Conservation (phyloP, 805 yeast genomes). For the Komagataella pseudopastoris region DNA sequence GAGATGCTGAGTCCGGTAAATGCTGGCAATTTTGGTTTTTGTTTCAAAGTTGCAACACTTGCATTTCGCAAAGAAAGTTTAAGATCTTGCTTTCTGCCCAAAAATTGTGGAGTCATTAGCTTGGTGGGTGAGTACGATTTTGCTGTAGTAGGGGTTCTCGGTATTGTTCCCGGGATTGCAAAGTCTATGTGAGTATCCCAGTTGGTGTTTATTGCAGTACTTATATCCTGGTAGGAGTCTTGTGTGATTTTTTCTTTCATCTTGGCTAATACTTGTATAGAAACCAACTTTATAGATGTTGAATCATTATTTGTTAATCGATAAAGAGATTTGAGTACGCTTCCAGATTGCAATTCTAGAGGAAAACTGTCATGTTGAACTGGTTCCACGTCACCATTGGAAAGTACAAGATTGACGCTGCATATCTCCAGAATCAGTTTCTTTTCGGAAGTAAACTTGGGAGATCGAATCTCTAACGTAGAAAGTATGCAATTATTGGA, state of each 20-base stretch:
- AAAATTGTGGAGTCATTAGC: constrained; percentile 15
- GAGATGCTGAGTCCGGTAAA: constrained; percentile 30
- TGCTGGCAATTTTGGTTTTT: constrained; percentile 9
- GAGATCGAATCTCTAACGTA: constrained; percentile 2
- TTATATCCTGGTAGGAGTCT: not conserved
- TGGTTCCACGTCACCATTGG: not conserved
- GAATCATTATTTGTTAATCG: constrained; percentile 13
- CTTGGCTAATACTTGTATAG: not conserved
- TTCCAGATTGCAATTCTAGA: constrained; percentile 11
- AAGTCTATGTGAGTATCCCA: constrained; percentile 9
- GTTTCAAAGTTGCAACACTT: constrained; percentile 8
- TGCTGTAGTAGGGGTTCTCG: not conserved
- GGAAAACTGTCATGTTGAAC: constrained; percentile 9
- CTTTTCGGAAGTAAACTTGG: constrained; percentile 2
- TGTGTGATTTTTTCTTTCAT: not conserved
- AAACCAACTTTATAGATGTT: not conserved
- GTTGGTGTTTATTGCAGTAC: constrained; percentile 1
- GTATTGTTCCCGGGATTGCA: constrained; percentile 17
- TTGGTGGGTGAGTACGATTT: not conserved
- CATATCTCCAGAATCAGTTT: not conserved
- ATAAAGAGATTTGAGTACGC: constrained; percentile 13
- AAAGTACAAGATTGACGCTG: not conserved
- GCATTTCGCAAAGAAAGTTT: constrained; percentile 3
- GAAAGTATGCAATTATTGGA: constrained; percentile 1
- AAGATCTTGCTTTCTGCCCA: constrained; percentile 17